Evolutionary conservation across 768 basidiomycete species (phyloP), one percentile per base, ranked within the genome.

Genomic region (Leucosporidium creatinivorum): DNA sequence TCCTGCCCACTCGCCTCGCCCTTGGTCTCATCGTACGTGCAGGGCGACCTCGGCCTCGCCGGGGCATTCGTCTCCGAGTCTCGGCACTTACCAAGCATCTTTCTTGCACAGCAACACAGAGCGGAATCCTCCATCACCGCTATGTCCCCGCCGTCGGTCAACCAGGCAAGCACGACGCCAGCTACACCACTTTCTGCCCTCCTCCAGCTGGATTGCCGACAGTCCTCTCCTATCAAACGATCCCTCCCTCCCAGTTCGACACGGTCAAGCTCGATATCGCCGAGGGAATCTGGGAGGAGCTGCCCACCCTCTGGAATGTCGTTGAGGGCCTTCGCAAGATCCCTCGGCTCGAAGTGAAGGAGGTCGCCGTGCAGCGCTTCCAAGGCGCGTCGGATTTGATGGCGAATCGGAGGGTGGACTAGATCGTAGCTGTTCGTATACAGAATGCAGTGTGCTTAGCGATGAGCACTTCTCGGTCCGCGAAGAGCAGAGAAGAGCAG

Each of bases 181-280:
- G 36, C 25, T 58, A 58, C 57, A 25, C 57, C 10, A 58, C 57
- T 21, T 58, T 19, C 23, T 39, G 33, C 7, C 33, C 33, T 10
- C n/a, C 57, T n/a, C 57, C 57, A 1, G 23, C 36, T 4, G 57
- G 57, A 2, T 9, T 6, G 15, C 21, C 57, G 36, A 23, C 36
- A 1, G 36, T 39, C 12, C 12, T 10, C n/a, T 25, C 36, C 0
- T 58, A 58, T 36, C n/a, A 39, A 19, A 58, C 36, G 9, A 44
- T 58, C 57, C 10, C 33, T 10, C 36, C 57, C 4, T 23, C n/a
- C 4, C 23, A 58, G 4, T 58, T 58, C 36, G 31, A 21, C 19
- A 44, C 44, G 23, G 57, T 58, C 57, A 58, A 44, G 36, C 57
- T 58, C 23, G 57, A 58, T 19, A 58, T 58, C 36, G n/a, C 15